Conservation (phyloP, 805 yeast species). For the Saccharomycopsis capsularis region DNA sequence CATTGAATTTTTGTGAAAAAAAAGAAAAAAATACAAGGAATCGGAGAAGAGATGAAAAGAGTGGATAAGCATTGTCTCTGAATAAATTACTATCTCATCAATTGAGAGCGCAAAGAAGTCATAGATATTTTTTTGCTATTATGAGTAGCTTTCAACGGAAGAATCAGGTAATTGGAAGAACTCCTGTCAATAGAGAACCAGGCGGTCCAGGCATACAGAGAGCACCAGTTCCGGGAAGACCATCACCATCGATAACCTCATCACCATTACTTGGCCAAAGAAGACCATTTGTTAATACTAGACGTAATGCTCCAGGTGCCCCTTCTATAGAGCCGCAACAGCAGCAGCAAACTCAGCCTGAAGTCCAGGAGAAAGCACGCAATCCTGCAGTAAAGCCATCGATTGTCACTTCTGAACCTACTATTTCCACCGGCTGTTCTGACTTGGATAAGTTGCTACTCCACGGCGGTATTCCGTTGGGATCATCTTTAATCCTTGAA, state of each 20-base stretch:
- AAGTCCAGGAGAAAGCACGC: too few species aligned
- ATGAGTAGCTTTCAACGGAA: constrained; percentile 20
- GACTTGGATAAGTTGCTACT: constrained; percentile 68
- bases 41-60: too few species aligned
- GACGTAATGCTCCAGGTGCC: too few species aligned
- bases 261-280: not conserved
- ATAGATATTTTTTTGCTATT: too few species aligned
- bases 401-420: constrained; percentile 60
- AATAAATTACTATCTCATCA: too few species aligned
- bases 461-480: constrained; percentile 84
- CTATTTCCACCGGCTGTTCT: constrained; percentile 72
- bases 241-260: not conserved
- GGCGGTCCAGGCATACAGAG: not conserved
- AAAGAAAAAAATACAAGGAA: too few species aligned
- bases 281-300: not conserved
- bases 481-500: constrained; percentile 61
- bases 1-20: too few species aligned
- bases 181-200: constrained; percentile 6
- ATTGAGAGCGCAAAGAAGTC: too few species aligned
- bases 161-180: constrained; percentile 4
- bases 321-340: not conserved
- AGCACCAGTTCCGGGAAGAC: not conserved
- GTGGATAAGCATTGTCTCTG: too few species aligned
- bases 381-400: constrained; percentile 73
- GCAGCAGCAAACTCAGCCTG: not conserved